Evolutionary conservation across 768 basidiomycete species (phyloP).

Genomic region (Cystobasidium onofrii): DNA sequence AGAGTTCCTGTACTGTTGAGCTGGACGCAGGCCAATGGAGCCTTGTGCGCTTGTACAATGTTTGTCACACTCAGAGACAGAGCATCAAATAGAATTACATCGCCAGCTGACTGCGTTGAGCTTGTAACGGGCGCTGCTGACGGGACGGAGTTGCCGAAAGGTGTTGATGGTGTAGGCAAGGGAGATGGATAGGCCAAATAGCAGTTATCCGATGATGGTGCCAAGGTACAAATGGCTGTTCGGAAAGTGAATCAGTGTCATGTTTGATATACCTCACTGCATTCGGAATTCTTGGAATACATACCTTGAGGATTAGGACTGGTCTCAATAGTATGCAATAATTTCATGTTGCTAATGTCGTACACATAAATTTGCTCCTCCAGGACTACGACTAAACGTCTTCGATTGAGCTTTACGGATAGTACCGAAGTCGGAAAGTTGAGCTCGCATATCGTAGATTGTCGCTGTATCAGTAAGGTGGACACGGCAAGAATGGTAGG

Average conservation of each 20-base stretch:
- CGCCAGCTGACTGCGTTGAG: slow-evolving; percentile 52
- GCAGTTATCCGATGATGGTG: slow-evolving; percentile 82
- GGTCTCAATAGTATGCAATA: slow-evolving; percentile 94
- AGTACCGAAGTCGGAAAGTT: slow-evolving; percentile 94
- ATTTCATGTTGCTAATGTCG: slow-evolving; percentile 96
- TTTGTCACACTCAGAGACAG: slow-evolving; percentile 83
- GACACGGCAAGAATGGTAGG: not conserved
- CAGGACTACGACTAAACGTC: slow-evolving; percentile 88
- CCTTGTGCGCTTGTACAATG: slow-evolving; percentile 93
- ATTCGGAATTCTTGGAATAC: slow-evolving; percentile 33
- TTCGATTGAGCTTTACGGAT: slow-evolving; percentile 94
- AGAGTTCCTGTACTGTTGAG: slow-evolving; percentile 80
- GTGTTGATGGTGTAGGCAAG: slow-evolving; percentile 68
- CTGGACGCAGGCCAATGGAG: slow-evolving; percentile 76
- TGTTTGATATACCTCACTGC: not conserved
- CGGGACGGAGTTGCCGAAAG: slow-evolving; percentile 50
- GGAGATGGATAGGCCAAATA: slow-evolving; percentile 96
- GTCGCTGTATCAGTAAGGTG: slow-evolving; percentile 56
- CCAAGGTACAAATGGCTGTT: slow-evolving; percentile 84
- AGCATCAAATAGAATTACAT: slow-evolving; percentile 91
- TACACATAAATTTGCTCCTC: slow-evolving; percentile 99
- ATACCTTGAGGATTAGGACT: slow-evolving; percentile 87
- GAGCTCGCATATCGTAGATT: slow-evolving; percentile 97
- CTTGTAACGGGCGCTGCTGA: slow-evolving; percentile 48
- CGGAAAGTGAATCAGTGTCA: not conserved